These are phyloP conservation scores for Pythium coloratum DNA, from an alignment of 352 stramenopile genomes.

Conservation along the genomic window DNA sequence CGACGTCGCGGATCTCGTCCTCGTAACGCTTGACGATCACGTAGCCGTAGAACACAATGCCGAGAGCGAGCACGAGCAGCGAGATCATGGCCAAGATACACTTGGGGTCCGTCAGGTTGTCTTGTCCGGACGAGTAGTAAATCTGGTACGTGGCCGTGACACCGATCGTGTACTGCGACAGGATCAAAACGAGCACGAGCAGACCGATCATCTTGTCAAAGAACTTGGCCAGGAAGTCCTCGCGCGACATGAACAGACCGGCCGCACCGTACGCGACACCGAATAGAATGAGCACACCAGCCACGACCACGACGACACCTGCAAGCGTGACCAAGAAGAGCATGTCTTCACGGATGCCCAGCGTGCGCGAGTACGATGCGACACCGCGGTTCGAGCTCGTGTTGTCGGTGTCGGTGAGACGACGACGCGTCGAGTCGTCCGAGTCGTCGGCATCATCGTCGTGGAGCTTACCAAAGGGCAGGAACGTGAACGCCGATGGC, in stretches of 20 bases:
- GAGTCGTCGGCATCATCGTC: conserved; percentile 24
- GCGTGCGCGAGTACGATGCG: conserved; percentile 65
- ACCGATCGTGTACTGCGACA: conserved; percentile 86
- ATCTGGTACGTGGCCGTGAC: conserved; percentile 86
- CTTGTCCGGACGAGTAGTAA: conserved; percentile 64
- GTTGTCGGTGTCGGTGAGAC: conserved; percentile 31
- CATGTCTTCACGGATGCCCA: conserved; percentile 79
- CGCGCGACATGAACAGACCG: conserved; percentile 65
- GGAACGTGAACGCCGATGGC: conserved; percentile 71
- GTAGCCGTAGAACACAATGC: conserved; percentile 81
- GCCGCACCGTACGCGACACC: conserved; percentile 53
- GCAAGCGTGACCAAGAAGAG: conserved; percentile 79
- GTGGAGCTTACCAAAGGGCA: conserved; percentile 67
- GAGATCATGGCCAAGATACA: conserved; percentile 59
- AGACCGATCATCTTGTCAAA: conserved; percentile 86
- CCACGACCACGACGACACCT: conserved; percentile 76
- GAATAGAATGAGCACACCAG: conserved; percentile 60
- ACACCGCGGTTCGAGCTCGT: conserved; percentile 48
- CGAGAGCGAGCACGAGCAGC: conserved; percentile 64
- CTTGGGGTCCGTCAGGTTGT: conserved; percentile 60
- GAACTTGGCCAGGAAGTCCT: conserved; percentile 74
- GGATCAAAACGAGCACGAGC: conserved; percentile 66
- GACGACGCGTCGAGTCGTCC: conserved; percentile 30
- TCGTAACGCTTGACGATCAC: conserved; percentile 74
- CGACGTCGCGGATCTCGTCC: conserved; percentile 74